phyloP scores from a whole-genome alignment of 129 eudicot genomes.

The Sambucus nigra region DNA sequence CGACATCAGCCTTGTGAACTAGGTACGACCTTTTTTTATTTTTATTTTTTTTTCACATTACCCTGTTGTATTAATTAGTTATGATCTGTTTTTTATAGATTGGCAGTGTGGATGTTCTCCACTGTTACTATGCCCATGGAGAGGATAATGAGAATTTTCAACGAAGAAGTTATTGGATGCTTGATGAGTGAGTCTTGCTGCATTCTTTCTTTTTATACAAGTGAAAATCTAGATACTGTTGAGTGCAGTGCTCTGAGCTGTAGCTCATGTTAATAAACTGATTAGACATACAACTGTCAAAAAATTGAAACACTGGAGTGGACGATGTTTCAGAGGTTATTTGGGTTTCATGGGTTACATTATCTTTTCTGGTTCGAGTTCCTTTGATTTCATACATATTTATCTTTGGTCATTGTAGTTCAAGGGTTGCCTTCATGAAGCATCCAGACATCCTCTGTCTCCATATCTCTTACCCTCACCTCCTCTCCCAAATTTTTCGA shows the following conservation, averaged over 20 bases:
- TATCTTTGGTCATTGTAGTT: too few species aligned
- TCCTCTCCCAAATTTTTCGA: too few species aligned
- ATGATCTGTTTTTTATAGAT: slow-evolving; percentile 22
- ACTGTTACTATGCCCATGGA: slow-evolving; percentile 49
- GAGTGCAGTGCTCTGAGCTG: background rate
- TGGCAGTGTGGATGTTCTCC: slow-evolving; percentile 35
- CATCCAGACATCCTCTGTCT: too few species aligned
- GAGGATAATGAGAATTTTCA: slow-evolving; percentile 40
- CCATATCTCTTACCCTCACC: too few species aligned
- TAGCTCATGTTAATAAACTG: background rate
- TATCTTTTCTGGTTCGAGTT: too few species aligned
- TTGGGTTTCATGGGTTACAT: background rate
- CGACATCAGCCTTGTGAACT: too few species aligned
- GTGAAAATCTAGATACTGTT: background rate
- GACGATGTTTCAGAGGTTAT: background rate
- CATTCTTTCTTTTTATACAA: background rate
- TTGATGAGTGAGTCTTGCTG: slow-evolving; percentile 27
- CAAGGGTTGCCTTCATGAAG: too few species aligned
- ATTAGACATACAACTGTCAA: too few species aligned
- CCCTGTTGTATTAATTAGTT: background rate
- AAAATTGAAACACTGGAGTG: too few species aligned
- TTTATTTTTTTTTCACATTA: too few species aligned
- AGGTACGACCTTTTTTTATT: too few species aligned
- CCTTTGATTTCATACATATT: too few species aligned
- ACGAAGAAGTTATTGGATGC: slow-evolving; percentile 40